A percentile compares a stretch with the other conserved stretches of the same genome.
Conservation (phyloP, 768 basidiomycete species). For the Suillus variegatus region DNA sequence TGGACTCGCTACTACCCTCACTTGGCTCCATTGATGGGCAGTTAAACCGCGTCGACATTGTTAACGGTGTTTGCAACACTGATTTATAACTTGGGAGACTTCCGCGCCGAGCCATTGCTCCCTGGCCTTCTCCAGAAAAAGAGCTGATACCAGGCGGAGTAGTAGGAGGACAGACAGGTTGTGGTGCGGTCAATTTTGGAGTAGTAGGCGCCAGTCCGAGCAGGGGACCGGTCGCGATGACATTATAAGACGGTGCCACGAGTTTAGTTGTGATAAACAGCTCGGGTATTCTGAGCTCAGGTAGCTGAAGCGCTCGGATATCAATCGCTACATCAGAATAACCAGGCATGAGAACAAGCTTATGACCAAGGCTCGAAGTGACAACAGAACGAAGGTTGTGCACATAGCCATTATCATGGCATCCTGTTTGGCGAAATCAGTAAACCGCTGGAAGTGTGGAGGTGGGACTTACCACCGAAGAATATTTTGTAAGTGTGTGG, state of each 20-base stretch:
- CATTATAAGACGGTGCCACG: conserved; percentile 27
- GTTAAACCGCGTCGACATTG: conserved; percentile 31
- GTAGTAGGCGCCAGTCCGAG: conserved; percentile 22
- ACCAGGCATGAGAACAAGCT: conserved; percentile 64
- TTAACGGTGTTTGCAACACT: conserved; percentile 23
- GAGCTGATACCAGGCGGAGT: conserved; percentile 6
- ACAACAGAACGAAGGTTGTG: conserved; percentile 62
- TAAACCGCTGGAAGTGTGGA: conserved; percentile 1
- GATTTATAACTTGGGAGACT: conserved; percentile 45
- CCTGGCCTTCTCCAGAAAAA: conserved; percentile 16
- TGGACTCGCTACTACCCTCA: conserved; percentile 47
- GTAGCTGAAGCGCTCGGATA: conserved; percentile 57
- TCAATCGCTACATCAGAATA: conserved; percentile 62
- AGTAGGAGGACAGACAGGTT: conserved; percentile 1
- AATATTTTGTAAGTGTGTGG: conserved; percentile 67
- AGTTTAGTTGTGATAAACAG: conserved; percentile 65
- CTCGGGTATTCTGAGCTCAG: conserved; percentile 52
- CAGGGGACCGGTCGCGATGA: conserved; percentile 25
- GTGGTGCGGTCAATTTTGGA: conserved; percentile 15
- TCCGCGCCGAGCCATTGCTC: conserved; percentile 19
- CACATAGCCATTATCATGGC: conserved; percentile 75
- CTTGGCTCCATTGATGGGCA: conserved; percentile 44
- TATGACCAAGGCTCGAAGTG: conserved; percentile 63
- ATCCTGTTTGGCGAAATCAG: conserved; percentile 41
- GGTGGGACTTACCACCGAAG: conserved; percentile 54